Conservation (phyloP, 2,329 filamentous ascomycete genomes). For the Trichoderma gracile region DNA sequence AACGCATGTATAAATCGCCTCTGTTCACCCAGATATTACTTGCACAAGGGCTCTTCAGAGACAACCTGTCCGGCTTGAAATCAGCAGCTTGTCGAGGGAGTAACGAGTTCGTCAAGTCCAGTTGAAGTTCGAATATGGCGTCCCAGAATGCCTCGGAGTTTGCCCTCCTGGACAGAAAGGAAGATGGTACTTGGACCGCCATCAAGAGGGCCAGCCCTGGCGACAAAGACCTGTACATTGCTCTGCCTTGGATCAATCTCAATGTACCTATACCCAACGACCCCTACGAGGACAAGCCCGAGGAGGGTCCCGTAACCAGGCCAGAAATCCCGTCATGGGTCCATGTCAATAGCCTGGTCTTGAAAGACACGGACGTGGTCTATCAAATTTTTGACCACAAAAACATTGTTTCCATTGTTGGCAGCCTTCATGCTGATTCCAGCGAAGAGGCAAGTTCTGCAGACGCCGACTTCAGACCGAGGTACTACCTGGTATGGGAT, state of each 20-base stretch:
- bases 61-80: too few species aligned
- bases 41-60: background rate
- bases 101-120: background rate
- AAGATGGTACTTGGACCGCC: constrained; percentile 39
- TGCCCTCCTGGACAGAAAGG: constrained; percentile 36
- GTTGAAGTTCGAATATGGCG: background rate
- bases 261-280: background rate
- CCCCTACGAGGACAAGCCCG: constrained; percentile 7
- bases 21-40: too few species aligned
- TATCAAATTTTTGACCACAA: constrained; percentile 50
- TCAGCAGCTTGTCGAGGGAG: background rate
- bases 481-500: constrained; percentile 51
- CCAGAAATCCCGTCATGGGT: too few species aligned
- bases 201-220: constrained; percentile 33
- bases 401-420: constrained; percentile 49
- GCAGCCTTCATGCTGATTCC: constrained; percentile 37
- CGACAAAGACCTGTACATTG: constrained; percentile 36
- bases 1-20: too few species aligned
- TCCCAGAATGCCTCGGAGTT: constrained; percentile 27
- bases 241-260: constrained; percentile 31
- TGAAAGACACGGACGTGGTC: constrained; percentile 24
- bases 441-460: constrained; percentile 25
- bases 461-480: constrained; percentile 6
- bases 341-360: too few species aligned
- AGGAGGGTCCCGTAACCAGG: background rate